These are phyloP conservation scores for Barnettozyma populi DNA, from an alignment of 805 yeast genomes.

Conservation along the genomic window DNA sequence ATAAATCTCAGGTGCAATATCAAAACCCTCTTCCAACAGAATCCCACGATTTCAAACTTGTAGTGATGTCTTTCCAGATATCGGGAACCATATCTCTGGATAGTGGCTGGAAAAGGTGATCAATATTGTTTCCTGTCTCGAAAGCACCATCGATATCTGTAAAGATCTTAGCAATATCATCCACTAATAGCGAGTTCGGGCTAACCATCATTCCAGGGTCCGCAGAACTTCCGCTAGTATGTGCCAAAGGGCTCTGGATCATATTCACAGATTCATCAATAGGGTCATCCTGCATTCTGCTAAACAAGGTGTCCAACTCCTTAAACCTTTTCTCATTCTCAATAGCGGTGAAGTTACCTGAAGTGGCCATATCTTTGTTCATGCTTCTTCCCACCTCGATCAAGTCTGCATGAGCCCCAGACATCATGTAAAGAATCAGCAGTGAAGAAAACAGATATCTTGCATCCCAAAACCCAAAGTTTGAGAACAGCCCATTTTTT, in stretches of 20 bases:
- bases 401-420: slow-evolving; percentile 19
- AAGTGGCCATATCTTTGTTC: slow-evolving; percentile 24
- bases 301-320: slow-evolving; percentile 22
- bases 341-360: slow-evolving; percentile 29
- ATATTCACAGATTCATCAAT: neutral
- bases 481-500: slow-evolving; percentile 27
- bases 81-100: slow-evolving; percentile 18
- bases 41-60: slow-evolving; percentile 21
- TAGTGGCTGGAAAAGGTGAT: slow-evolving; percentile 16
- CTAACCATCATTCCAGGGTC: slow-evolving; percentile 7
- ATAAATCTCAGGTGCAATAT: neutral
- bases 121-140: slow-evolving; percentile 5
- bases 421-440: slow-evolving; percentile 27
- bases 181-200: slow-evolving; percentile 16
- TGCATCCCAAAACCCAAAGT: slow-evolving; percentile 37
- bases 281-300: slow-evolving; percentile 12
- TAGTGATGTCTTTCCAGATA: slow-evolving; percentile 19
- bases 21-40: slow-evolving; percentile 13
- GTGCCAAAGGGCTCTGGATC: neutral
- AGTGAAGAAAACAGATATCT: slow-evolving; percentile 33
- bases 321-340: slow-evolving; percentile 26
- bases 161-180: slow-evolving; percentile 19
- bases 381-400: slow-evolving; percentile 20
- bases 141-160: slow-evolving; percentile 6
- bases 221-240: neutral